Evolutionary conservation across 176 grass and related monocot species (phyloP).

Genomic region (Eragrostis nindensis): DNA sequence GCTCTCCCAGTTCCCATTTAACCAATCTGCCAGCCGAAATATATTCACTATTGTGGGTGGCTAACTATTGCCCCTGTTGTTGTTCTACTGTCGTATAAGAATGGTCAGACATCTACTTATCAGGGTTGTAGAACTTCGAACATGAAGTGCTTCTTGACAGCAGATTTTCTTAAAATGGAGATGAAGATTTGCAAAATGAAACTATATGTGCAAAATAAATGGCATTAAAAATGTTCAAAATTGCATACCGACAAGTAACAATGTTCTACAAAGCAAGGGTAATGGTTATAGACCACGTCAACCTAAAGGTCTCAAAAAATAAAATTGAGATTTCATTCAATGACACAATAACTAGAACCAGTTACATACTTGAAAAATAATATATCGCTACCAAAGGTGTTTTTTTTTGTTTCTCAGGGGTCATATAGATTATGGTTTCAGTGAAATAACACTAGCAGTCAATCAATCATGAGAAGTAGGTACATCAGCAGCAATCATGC

Average conservation of each 20-base stretch:
- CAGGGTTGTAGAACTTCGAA: not conserved
- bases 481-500: conserved; percentile 12
- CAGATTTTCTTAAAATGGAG: not conserved
- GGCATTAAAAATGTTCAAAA: not conserved
- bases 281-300: not conserved
- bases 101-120: not conserved
- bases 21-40: not conserved
- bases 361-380: not conserved
- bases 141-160: conserved; percentile 19
- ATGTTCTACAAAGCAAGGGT: conserved; percentile 6
- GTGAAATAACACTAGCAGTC: not conserved
- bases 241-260: not conserved
- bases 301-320: not conserved
- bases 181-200: not conserved
- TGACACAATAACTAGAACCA: not conserved
- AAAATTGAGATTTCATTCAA: not conserved
- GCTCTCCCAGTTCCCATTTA: not conserved
- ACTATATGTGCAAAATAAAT: conserved; percentile 16
- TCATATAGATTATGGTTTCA: not conserved
- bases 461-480: not conserved
- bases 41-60: not conserved
- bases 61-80: not conserved
- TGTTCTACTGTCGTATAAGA: not conserved
- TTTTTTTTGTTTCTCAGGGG: not conserved
- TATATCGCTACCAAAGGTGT: not conserved